phyloP scores from a whole-genome alignment of 306 rosid genomes.

The Malus sylvestris region DNA sequence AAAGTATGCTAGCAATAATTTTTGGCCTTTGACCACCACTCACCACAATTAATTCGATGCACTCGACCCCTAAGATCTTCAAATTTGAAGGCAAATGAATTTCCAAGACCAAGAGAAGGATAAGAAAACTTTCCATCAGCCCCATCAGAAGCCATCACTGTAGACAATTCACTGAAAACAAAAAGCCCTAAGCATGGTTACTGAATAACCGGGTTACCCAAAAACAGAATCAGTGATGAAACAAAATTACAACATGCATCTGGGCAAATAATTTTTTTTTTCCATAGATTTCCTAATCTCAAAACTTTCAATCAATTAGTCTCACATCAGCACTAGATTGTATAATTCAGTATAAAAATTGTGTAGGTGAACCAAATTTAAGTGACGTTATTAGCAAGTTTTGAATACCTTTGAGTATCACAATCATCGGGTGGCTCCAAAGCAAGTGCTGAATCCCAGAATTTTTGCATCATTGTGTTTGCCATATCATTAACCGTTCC shows the following conservation, averaged over 20 bases:
- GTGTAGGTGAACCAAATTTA: not conserved
- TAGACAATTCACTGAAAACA: constrained; percentile 72
- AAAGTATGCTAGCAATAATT: constrained; percentile 1
- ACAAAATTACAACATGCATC: not conserved
- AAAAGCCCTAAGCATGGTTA: constrained; percentile 10
- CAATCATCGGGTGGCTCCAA: constrained; percentile 82
- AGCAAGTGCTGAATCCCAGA: constrained; percentile 90
- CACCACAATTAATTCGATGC: constrained; percentile 77
- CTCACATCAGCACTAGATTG: not conserved
- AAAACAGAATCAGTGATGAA: constrained; percentile 6
- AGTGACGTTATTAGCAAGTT: not conserved
- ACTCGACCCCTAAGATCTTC: constrained; percentile 73
- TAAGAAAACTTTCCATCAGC: constrained; percentile 35
- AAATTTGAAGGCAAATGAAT: constrained; percentile 73
- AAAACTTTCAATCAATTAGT: not conserved
- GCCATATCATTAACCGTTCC: constrained; percentile 75
- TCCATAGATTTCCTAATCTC: not conserved
- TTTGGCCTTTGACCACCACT: constrained; percentile 25
- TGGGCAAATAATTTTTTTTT: not conserved
- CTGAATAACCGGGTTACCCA: constrained; percentile 11
- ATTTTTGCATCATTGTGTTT: constrained; percentile 86
- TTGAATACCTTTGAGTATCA: constrained; percentile 67
- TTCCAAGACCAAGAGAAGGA: constrained; percentile 60
- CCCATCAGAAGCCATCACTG: constrained; percentile 63
- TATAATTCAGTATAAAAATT: not conserved